phyloP scores from a whole-genome alignment of 1,284 basidiomycete species.

The Sphaerobolus stellatus region DNA sequence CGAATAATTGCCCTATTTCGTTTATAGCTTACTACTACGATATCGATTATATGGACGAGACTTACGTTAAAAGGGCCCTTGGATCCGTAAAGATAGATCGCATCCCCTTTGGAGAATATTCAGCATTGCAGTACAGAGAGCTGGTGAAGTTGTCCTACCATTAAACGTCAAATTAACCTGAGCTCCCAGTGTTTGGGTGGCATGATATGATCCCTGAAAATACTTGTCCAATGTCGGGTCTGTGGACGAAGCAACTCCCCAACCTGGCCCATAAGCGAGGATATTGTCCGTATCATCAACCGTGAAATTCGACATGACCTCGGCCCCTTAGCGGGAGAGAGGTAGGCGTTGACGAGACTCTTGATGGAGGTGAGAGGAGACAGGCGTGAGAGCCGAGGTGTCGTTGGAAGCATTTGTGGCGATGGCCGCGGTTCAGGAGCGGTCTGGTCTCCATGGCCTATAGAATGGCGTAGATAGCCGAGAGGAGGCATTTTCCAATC shows the following conservation, averaged over 20 bases:
- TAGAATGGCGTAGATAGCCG: too few relatives aligned
- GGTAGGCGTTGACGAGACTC: too few relatives aligned
- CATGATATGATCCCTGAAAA: slow-evolving; percentile 5
- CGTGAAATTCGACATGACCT: slow-evolving; percentile 8
- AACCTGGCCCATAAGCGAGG: slow-evolving; percentile 3
- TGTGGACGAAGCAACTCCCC: not conserved
- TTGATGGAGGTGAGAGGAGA: too few relatives aligned
- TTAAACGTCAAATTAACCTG: slow-evolving; percentile 2
- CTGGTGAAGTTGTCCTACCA: not conserved
- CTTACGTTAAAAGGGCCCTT: slow-evolving; percentile 4
- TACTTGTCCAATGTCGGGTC: slow-evolving; percentile 3
- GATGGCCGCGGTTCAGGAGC: too few relatives aligned
- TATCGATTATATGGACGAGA: not conserved
- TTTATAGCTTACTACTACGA: not conserved
- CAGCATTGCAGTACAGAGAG: not conserved
- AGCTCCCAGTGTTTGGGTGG: not conserved
- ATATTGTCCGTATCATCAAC: not conserved
- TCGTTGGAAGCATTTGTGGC: too few relatives aligned
- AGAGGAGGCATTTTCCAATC: too few relatives aligned
- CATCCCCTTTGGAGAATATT: not conserved
- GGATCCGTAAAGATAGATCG: slow-evolving; percentile 7
- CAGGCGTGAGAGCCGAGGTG: too few relatives aligned
- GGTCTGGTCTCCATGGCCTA: too few relatives aligned
- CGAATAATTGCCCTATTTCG: slow-evolving; percentile 1
- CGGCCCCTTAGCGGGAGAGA: too few relatives aligned